Base-by-base conservation (phyloP, 306 rosid species). In the Malus asiatica region DNA sequence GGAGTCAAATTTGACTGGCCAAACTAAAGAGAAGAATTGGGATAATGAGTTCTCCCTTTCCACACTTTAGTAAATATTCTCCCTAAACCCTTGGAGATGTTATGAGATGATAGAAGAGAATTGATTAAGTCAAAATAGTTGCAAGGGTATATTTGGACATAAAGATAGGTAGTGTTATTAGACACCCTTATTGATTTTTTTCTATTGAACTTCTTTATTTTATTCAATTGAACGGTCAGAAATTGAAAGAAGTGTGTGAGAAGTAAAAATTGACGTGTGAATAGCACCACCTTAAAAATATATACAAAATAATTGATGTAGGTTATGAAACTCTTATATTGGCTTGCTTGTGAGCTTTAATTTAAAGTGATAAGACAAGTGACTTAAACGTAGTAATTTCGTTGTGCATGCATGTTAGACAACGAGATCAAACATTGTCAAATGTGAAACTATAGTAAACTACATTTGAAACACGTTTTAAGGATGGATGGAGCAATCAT, bases 221-320 rank as follows among this genome's bases (percentile, higher is more conserved):
- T 38, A 38, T 38, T 38, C 2, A 0, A 38, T 7, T 7, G 9
- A 38, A 7, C 2, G 10, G 0, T 0, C 10, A 38, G 0, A 38
- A 38, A 38, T 38, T 38, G 1, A 38, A 0, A 38, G 42, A 38
- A 0, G 2, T 38, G 42, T 38, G 42, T 38, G 2, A 1, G 2
- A 38, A 0, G 42, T 38, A 38, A 38, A 38, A 38, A 7, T 7
- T 38, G 0, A 9, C 42, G 0, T 7, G 0, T 7, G 0, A 0
- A 38, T 38, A 7, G 0, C 42, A 38, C 10, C 2, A 38, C 2
- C 42, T 7, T 38, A 8, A 38, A 46, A 11, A 57, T 10, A 2
- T 57, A 2, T 48, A 6, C 14, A 58, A 58, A 22, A 23, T 22
- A 10, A 58, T 20, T 58, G 30, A 11, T 58, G 4, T 22, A 58